Evolutionary conservation across 306 rosid species (phyloP), one percentile per base, ranked within the genome.

Genomic region (Dicorynia guianensis): DNA sequence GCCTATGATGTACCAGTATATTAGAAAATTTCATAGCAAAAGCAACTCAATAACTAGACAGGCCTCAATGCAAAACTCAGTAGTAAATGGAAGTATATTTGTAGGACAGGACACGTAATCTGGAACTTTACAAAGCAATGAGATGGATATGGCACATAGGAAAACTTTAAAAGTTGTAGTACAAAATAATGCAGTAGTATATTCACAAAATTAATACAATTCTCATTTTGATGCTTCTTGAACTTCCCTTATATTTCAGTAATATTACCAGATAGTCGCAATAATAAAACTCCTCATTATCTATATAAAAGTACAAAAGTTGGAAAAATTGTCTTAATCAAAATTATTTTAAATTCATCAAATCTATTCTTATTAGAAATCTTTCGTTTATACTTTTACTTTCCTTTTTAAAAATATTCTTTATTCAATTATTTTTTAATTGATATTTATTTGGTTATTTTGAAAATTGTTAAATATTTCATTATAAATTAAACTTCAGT

Each of bases 1-100:
- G 88, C 96, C 99, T 95, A 86, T 53, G 69, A 80, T 59, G 75
- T 58, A 71, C 53, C n/a, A 64, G 36, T 48, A 36, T 40, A 58
- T 77, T 13, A 36, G 56, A 84, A 9, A 67, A 60, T 64, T 75
- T 48, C 35, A 30, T 17, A 15, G 59, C 46, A 15, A 12, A 57
- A 34, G 54, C 14, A 67, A 57, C 54, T 61, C 42, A 11, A 69
- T 43, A 38, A 44, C 40, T 55, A 67, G 55, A 65, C 60, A 67
- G 40, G 38, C 72, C 38, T 39, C 44, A 12, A 62, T 25, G 70
- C 60, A 63, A 74, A 48, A 53, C 13, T 57, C 25, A 8, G 46
- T 1, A 63, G 53, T 30, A 15, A 53, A 58, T 48, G 58, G 30
- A 19, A 38, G 34, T 67, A n/a, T 13, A 50, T 79, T 33, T 57